Evolutionary conservation across 352 stramenopile species (phyloP).

Genomic region (Phytophthora multivora): DNA sequence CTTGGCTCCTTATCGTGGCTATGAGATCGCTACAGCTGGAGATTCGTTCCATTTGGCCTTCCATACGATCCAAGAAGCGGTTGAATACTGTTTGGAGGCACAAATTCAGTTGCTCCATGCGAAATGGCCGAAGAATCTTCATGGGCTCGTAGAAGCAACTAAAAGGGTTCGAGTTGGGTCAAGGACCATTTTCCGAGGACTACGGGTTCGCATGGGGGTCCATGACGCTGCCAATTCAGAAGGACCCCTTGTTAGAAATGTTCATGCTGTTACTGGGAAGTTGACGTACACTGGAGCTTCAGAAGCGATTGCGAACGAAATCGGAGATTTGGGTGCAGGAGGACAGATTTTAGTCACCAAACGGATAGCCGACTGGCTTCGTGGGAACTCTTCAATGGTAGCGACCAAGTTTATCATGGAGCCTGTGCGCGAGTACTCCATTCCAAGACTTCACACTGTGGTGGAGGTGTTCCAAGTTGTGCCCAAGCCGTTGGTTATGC

Average conservation of each 20-base stretch:
- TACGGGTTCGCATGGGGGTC: slow-evolving; percentile 57
- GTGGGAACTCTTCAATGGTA: slow-evolving; percentile 20
- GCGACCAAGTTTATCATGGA: slow-evolving; percentile 30
- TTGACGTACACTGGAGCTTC: slow-evolving; percentile 51
- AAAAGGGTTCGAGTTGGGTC: slow-evolving; percentile 30
- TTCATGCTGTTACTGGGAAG: slow-evolving; percentile 51
- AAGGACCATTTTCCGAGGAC: slow-evolving; percentile 41
- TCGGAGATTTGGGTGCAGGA: slow-evolving; percentile 51
- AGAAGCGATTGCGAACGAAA: slow-evolving; percentile 52
- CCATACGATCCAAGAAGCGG: slow-evolving; percentile 55
- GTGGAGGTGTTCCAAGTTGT: slow-evolving; percentile 45
- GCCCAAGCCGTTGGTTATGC: slow-evolving; percentile 22
- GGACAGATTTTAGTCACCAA: slow-evolving; percentile 60
- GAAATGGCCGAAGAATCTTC: slow-evolving; percentile 58
- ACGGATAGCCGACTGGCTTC: slow-evolving; percentile 45
- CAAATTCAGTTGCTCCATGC: slow-evolving; percentile 50
- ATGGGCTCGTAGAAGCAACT: slow-evolving; percentile 46
- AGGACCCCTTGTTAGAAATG: slow-evolving; percentile 32
- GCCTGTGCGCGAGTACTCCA: slow-evolving; percentile 34
- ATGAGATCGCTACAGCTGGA: slow-evolving; percentile 71
- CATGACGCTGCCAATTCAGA: slow-evolving; percentile 42
- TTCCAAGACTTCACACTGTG: slow-evolving; percentile 31
- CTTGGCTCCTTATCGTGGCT: slow-evolving; percentile 47
- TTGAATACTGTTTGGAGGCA: slow-evolving; percentile 52
- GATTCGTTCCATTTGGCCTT: slow-evolving; percentile 73